Base-by-base conservation (phyloP, 345 rosid genomes). In the Erucastrum elatum region DNA sequence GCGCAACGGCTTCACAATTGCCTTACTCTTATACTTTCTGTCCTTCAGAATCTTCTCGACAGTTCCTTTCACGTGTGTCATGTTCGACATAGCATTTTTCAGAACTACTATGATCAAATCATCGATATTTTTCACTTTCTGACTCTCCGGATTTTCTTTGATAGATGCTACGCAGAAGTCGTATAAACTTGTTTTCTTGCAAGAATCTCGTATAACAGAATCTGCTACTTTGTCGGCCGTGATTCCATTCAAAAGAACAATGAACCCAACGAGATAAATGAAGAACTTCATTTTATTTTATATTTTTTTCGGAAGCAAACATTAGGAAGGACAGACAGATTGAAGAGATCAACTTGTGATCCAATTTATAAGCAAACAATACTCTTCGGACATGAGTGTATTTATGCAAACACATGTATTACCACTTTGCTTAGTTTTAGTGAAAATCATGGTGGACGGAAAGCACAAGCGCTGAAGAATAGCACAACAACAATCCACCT, bases 131-230 rank as follows among this genome's bases (percentile, higher is more conserved):
- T 41, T 66, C n/a, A 80, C 78, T 0, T 63, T 84, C 44, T 71
- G 70, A 78, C 73, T 75, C 13, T 67, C 68, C 4, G 86, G 82
- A 15, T 78, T 78, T 46, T 56, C 67, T 70, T 79, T 71, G 0
- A 88, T 34, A 25, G 37, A 60, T 4, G 77, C 64, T 25, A 84
- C 58, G 34, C 87, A 44, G n/a, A 88, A 6, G 85, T 83, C 0
- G 74, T 69, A 10, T 77, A 4, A 75, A 51, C 4, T 2, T 9
- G 9, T 11, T 9, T 11, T 8, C 10, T 65, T 3, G 72, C 90
- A 87, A 59, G 82, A 75, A 0, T 64, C 60, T 0, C 33, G 66
- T 49, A 80, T 27, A 2, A 77, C 26, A 74, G 78, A 64, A 17
- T 65, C 11, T 64, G 25, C 8, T 70, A 2, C 26, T 31, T n/a